These are phyloP conservation scores for Phytopythium cucurbitacearum DNA, from an alignment of 352 stramenopile species.

Conservation along the genomic window DNA sequence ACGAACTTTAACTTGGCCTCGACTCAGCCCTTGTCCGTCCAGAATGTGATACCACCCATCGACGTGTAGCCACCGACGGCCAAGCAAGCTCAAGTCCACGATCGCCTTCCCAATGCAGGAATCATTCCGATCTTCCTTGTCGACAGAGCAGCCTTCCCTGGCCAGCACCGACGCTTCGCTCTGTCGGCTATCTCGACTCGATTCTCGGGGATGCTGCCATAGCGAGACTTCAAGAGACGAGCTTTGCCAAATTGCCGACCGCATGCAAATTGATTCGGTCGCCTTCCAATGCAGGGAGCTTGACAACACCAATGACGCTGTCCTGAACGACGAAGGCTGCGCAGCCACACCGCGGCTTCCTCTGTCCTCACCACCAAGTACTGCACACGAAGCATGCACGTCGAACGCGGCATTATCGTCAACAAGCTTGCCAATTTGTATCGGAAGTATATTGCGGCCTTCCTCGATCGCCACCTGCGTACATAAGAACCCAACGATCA, in stretches of 20 bases:
- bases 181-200: background rate
- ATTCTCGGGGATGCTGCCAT: background rate
- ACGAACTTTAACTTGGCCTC: conserved; percentile 22
- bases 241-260: background rate
- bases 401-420: background rate
- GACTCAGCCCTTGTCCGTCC: conserved; percentile 13
- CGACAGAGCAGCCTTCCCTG: background rate
- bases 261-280: background rate
- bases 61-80: conserved; percentile 14
- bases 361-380: background rate
- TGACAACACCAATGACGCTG: no score
- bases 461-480: conserved; percentile 14
- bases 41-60: conserved; percentile 30
- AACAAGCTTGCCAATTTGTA: background rate
- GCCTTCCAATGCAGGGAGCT: no score
- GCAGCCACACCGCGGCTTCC: background rate
- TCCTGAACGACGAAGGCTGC: background rate
- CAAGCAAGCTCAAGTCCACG: conserved; percentile 24
- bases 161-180: background rate
- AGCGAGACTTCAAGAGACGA: conserved; percentile 5
- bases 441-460: conserved; percentile 6
- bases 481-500: background rate
- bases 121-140: conserved; percentile 1
- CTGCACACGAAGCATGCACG: conserved; percentile 2
- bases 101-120: conserved; percentile 11